These are phyloP conservation scores for Penicillium freii DNA, from an alignment of 2,329 filamentous ascomycete genomes.

Conservation along the genomic window DNA sequence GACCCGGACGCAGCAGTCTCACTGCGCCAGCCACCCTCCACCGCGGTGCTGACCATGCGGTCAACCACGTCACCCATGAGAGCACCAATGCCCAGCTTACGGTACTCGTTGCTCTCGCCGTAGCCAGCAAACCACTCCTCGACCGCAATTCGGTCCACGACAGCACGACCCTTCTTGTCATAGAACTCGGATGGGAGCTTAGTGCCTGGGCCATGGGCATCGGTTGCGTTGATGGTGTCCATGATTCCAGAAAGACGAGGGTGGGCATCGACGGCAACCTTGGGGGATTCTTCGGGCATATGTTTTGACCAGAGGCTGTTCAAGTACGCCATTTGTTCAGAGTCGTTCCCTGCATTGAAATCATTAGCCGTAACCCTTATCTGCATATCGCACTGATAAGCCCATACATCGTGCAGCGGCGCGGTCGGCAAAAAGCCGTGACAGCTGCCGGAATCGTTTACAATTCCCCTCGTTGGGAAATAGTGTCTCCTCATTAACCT, in stretches of 20 bases:
- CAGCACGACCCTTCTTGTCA: constrained; percentile 65
- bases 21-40: constrained; percentile 55
- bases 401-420: constrained; percentile 64
- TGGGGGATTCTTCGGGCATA: constrained; percentile 70
- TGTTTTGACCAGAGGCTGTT: constrained; percentile 75
- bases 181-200: constrained; percentile 84
- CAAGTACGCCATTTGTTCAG: constrained; percentile 79
- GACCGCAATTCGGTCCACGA: constrained; percentile 70
- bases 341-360: constrained; percentile 56
- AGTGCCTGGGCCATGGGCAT: constrained; percentile 78
- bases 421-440: constrained; percentile 68
- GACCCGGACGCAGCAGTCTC: constrained; percentile 53
- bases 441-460: constrained; percentile 67
- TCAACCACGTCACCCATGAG: constrained; percentile 80
- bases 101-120: constrained; percentile 78
- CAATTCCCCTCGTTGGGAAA: constrained; percentile 77
- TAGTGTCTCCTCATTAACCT: constrained; percentile 69
- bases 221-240: constrained; percentile 88
- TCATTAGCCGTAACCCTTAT: constrained; percentile 1
- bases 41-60: constrained; percentile 65
- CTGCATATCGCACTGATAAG: not conserved
- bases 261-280: constrained; percentile 77
- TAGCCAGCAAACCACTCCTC: constrained; percentile 96
- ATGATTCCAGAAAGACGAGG: constrained; percentile 86
- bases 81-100: constrained; percentile 80